Conservation (phyloP, 768 basidiomycete species). For the Russula griseocarnosa region DNA sequence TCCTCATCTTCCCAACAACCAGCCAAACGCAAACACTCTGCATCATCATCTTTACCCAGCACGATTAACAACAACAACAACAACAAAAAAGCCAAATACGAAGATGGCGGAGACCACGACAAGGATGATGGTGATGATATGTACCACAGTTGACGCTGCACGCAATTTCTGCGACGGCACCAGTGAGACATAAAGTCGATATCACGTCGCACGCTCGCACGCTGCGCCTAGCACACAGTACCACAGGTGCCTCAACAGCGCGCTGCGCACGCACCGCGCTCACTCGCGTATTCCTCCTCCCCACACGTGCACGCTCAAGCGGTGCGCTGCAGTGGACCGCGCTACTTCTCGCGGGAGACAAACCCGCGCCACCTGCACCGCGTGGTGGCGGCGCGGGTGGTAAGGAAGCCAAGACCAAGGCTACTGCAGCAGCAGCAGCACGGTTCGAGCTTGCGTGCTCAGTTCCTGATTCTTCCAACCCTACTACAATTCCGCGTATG, state of each 20-base stretch:
- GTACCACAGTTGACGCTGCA: conserved; percentile 56
- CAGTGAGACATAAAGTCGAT: conserved; percentile 72
- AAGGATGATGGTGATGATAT: conserved; percentile 31
- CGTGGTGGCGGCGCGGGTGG: conserved; percentile 28
- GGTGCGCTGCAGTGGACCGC: conserved; percentile 67
- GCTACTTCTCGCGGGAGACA: conserved; percentile 56
- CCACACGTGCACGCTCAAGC: conserved; percentile 61
- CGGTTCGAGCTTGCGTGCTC: conserved; percentile 28
- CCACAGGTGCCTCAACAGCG: conserved; percentile 47
- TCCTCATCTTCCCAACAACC: neutral
- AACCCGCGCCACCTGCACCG: conserved; percentile 32
- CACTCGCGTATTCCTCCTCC: conserved; percentile 63
- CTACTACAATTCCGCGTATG: conserved; percentile 34
- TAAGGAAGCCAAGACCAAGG: conserved; percentile 30
- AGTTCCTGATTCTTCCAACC: conserved; percentile 31
- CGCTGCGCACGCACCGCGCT: conserved; percentile 46
- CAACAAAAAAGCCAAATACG: conserved; percentile 20
- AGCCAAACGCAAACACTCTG: conserved; percentile 21
- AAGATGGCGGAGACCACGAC: neutral
- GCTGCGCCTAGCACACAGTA: conserved; percentile 51
- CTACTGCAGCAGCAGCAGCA: neutral
- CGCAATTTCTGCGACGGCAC: conserved; percentile 63
- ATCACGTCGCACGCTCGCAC: conserved; percentile 51
- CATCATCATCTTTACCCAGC: neutral
- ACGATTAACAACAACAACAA: neutral